phyloP scores from a whole-genome alignment of 306 rosid genomes.

The Cicer arietinum region DNA sequence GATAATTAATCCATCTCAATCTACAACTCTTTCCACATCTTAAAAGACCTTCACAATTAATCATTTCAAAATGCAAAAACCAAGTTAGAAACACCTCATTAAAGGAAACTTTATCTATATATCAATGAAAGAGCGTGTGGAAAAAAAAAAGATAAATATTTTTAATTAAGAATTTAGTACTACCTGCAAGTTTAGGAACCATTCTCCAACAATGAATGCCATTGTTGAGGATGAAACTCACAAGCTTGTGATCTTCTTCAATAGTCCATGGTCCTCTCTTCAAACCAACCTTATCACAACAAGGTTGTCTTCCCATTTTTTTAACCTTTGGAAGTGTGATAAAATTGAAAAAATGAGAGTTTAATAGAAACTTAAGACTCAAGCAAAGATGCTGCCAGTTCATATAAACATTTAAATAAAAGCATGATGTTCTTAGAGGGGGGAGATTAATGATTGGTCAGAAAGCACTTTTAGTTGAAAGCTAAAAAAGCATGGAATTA shows the following conservation, averaged over 20 bases:
- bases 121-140: not conserved
- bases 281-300: slow-evolving; percentile 92
- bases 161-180: not conserved
- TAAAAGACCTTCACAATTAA: slow-evolving; percentile 64
- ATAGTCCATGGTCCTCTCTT: slow-evolving; percentile 98
- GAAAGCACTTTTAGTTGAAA: slow-evolving; percentile 58
- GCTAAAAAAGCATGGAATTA: slow-evolving; percentile 55
- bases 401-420: slow-evolving; percentile 60
- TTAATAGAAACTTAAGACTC: slow-evolving; percentile 59
- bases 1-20: slow-evolving; percentile 94
- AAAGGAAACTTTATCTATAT: not conserved
- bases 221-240: slow-evolving; percentile 87
- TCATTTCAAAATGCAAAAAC: slow-evolving; percentile 16
- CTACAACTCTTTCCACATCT: slow-evolving; percentile 99
- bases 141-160: not conserved
- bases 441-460: slow-evolving; percentile 88
- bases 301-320: slow-evolving; percentile 92
- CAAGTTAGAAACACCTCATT: slow-evolving; percentile 21
- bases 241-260: slow-evolving; percentile 92
- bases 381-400: slow-evolving; percentile 98
- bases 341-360: slow-evolving; percentile 48
- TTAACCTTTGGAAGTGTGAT: slow-evolving; percentile 32
- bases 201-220: slow-evolving; percentile 96
- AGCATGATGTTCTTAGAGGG: slow-evolving; percentile 61
- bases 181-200: slow-evolving; percentile 99